These are phyloP conservation scores for Hippophae tibetana DNA, from an alignment of 306 rosid genomes.

Conservation along the genomic window DNA sequence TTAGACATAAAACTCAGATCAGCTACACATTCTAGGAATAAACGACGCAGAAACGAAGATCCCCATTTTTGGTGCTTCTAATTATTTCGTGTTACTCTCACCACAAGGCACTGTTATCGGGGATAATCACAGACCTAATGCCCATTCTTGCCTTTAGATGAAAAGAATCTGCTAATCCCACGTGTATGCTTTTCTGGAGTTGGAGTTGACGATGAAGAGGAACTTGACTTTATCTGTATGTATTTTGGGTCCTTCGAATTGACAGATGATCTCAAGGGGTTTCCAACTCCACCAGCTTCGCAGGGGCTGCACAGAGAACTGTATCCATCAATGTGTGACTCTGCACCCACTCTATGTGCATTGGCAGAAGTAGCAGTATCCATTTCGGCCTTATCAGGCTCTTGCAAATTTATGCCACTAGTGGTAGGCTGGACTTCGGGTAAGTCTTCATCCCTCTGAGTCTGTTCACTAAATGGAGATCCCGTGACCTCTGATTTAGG, in stretches of 20 bases:
- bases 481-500: conserved; percentile 58
- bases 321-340: conserved; percentile 46
- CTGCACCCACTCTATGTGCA: conserved; percentile 37
- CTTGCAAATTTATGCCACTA: conserved; percentile 38
- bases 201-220: conserved; percentile 61
- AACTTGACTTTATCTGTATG: conserved; percentile 63
- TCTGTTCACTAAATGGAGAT: conserved; percentile 39
- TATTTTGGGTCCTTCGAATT: conserved; percentile 40
- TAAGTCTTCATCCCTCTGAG: conserved; percentile 40
- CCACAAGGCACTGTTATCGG: conserved; percentile 14
- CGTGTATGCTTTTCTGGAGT: conserved; percentile 83
- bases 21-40: conserved; percentile 34
- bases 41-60: conserved; percentile 25
- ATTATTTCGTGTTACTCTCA: conserved; percentile 22
- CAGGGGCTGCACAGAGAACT: conserved; percentile 50
- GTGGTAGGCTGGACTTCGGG: conserved; percentile 41
- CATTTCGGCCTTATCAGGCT: conserved; percentile 38
- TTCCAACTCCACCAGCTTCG: conserved; percentile 34
- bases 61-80: conserved; percentile 25
- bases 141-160: conserved; percentile 63
- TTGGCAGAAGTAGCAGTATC: conserved; percentile 35
- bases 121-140: conserved; percentile 44
- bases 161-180: conserved; percentile 91
- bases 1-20: too few species aligned
- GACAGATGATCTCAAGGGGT: conserved; percentile 47